Evolutionary conservation across 805 yeast species (phyloP), one percentile per base, ranked within the genome.

Genomic region (Kuraishia cidri): DNA sequence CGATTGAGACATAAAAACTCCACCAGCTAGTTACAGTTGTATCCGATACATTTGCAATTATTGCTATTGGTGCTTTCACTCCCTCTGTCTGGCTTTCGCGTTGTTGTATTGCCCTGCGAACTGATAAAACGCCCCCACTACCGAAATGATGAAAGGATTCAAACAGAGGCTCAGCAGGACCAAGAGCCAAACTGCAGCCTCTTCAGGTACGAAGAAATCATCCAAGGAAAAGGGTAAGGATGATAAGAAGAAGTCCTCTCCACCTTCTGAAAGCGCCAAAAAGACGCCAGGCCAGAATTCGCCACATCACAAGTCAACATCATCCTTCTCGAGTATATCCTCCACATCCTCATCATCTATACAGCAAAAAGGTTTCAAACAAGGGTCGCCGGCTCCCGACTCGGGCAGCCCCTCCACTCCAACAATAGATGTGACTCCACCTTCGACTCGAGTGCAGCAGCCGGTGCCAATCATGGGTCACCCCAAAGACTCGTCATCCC

Each of bases 121-220:
- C n/a, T n/a, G n/a, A n/a, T n/a, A n/a, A n/a, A n/a, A n/a, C n/a
- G n/a, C n/a, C n/a, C n/a, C n/a, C n/a, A n/a, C n/a, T n/a, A n/a
- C 24, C 55, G 72, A 64, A 47, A 77, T 77, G 85, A 77, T 77
- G 83, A 77, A 75, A 59, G 83, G 83, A 19, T 76, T 77, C 55
- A 77, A 75, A 48, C 81, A 77, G 48, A 62, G 75, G 48, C 65
- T 65, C 34, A 52, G 57, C 36, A 54, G 68, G 29, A 51, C 48
- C 43, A 53, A 64, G 54, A 44, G 45, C 52, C 51, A 50, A 17
- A 17, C 38, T 18, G 17, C 34, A 10, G n/a, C n/a, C n/a, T 33
- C 39, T 6, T 26, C 37, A n/a, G 20, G 18, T 19, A 31, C 27
- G 26, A 47, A 58, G 36, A 62, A 66, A 42, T 48, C 50, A 37